Base-by-base conservation (phyloP, 169 alveolate genomes). In the Eimeria necatrix region DNA sequence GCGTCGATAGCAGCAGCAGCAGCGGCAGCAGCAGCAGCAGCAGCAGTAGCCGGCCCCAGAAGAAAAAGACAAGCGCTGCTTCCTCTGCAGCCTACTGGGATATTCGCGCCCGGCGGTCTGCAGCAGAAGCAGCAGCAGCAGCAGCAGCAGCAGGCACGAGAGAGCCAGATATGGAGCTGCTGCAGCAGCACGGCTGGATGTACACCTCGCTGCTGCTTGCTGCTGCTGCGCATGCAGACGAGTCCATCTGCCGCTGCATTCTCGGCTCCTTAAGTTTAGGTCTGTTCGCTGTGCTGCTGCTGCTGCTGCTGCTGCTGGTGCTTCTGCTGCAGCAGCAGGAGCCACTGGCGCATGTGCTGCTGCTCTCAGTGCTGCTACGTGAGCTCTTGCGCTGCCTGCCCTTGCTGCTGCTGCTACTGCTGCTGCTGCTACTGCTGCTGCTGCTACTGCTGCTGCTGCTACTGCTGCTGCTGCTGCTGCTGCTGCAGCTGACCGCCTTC, bases 191-290 rank as follows among this genome's bases (percentile, higher is more conserved):
- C 68, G 68, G 68, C 68, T 56, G 68, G 68, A 10, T 56, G 12
- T 18, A 56, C 12, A 18, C 22, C 22, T 14, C 68, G 68, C 20
- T 56, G 68, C 68, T 56, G 20, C 20, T 56, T 56, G 76, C 76
- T 64, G 76, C 76, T 64, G 76, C 76, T 20, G 76, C 76, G n/a
- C 76, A 64, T 64, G 76, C 41, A n/a, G 76, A 64, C 32, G 76
- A 64, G 20, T 2, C 76, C n/a, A n/a, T n/a, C n/a, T 64, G 76
- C 76, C 76, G 76, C 76, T 64, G 76, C 26, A 16, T 64, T n/a
- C 76, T 64, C 76, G 8, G 46, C 76, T 64, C 76, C 76, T n/a
- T 64, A 9, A 64, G 32, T 64, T n/a, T 64, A n/a, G 32, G 76
- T 64, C 4, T 18, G 76, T n/a, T 64, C 76, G n/a, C 41, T 56